Evolutionary conservation across 257 asterid genomes (phyloP), one percentile per base, ranked within the genome.

Genomic region (Mentha longifolia): DNA sequence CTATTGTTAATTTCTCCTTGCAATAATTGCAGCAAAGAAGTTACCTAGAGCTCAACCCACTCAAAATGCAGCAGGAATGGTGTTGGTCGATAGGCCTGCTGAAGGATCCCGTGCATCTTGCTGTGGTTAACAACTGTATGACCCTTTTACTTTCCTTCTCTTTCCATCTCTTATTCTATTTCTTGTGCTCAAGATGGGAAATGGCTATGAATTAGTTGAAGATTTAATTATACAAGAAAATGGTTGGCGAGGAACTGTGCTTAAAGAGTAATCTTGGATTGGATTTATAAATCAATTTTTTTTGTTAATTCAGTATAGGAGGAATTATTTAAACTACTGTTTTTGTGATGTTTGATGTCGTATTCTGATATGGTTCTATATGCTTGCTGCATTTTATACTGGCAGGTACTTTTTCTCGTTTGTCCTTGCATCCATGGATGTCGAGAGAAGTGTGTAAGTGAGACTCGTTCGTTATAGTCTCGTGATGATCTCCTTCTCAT

Each of bases 61-160:
- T 68, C 90, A 81, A 78, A 91, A 81, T 74, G 83, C 90, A 25
- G 76, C 96, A 6, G 97, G 96, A 66, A 87, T 91, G 97, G 88
- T 87, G 71, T 85, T 88, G 46, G 92, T 78, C 6, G 92, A 88
- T 73, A 87, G 94, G 78, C 90, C 90, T 50, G 84, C 84, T 41
- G 89, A 85, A 76, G 90, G 85, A 62, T 76, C 94, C 30, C 85
- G 77, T 73, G 51, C 85, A 67, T 74, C 90, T 6, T 89, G 96
- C 74, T 89, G 95, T 81, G 57, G 86, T 60, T 87, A 78, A 68
- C 11, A 33, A 49, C 55, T 65, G 76, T 77, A 74, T n/a, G 81
- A 61, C 41, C 31, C 60, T 15, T 62, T 35, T 35, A 2, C 42
- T 57, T 71, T 14, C 60, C 2, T 70, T 63, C 30, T n/a, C 33